These are phyloP conservation scores for Blattamonas nauphoetae DNA, from an alignment of 78 protist genomes.

Conservation along the genomic window DNA sequence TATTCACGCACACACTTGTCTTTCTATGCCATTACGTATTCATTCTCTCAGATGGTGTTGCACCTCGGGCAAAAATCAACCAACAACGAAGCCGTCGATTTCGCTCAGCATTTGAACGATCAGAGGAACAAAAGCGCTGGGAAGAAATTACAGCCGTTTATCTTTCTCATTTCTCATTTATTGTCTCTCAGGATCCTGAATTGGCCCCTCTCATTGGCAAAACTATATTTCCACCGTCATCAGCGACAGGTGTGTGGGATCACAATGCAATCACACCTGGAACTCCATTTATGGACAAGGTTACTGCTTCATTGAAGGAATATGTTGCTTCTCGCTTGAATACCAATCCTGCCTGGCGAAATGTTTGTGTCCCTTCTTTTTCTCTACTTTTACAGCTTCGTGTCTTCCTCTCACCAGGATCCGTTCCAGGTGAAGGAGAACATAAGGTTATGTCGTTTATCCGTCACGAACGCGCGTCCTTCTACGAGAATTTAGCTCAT, in stretches of 20 bases:
- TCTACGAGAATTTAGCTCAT: neutral
- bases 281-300: conserved; percentile 80
- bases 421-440: conserved; percentile 85
- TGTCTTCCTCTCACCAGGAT: conserved; percentile 25
- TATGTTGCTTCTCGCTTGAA: conserved; percentile 58
- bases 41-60: conserved; percentile 66
- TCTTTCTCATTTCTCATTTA: neutral
- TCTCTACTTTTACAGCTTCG: neutral
- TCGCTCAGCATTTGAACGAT: conserved; percentile 65
- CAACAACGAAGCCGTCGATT: conserved; percentile 75
- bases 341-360: conserved; percentile 66
- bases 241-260: too few relatives aligned
- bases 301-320: conserved; percentile 55
- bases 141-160: conserved; percentile 6
- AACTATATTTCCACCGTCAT: too few relatives aligned
- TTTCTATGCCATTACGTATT: neutral
- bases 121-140: neutral
- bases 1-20: neutral
- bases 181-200: neutral
- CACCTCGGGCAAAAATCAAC: conserved; percentile 96
- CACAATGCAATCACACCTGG: conserved; percentile 94
- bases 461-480: conserved; percentile 58
- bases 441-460: conserved; percentile 87
- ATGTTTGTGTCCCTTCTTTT: neutral
- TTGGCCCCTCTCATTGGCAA: neutral